Base-by-base conservation (phyloP, 2,329 filamentous ascomycete genomes). In the Bipolaris cookei region DNA sequence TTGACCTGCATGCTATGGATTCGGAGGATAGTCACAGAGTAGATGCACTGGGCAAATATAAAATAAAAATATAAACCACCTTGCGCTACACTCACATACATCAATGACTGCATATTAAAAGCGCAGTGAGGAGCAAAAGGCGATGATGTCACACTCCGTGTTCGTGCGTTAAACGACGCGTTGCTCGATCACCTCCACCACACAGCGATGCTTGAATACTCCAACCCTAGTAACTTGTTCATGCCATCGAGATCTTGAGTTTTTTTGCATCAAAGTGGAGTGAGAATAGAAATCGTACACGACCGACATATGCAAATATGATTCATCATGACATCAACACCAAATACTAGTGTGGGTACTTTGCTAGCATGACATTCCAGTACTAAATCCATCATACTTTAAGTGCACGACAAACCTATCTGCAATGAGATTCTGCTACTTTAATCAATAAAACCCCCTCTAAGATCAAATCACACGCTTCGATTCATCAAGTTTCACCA, bases 281-380 rank as follows among this genome's bases (percentile, higher is more conserved):
- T 42, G 23, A 42, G 16, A 4, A 47, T 34, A 28, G 11, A 35
- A 47, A 56, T 23, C 28, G 28, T 20, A 49, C n/a, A 16, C 11
- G 35, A 10, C 44, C 30, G 30, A 28, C 50, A 54, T 42, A 37
- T 46, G 50, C 38, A 57, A 38, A 42, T n/a, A 50, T 23, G 50
- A 44, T 57, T 57, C 54, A 57, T 57, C 44, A 57, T 57, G 54
- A 57, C 50, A 53, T 58, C 56, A 58, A 58, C 34, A 35, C 20
- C 37, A 38, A 47, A 48, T 28, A 20, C 45, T 55, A 50, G 45
- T 50, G 51, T 41, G 55, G 51, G 46, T 54, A 50, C 39, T 20
- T 50, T 55, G 30, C 41, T 34, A 54, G 53, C 50, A 57, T 54
- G 43, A 32, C 50, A 57, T 57, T 21, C 20, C 34, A 8, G 25